Percentiles rank a stretch among this genome's conserved stretches.
Conservation (phyloP, 768 basidiomycete species). For the Leccinum imitatum region DNA sequence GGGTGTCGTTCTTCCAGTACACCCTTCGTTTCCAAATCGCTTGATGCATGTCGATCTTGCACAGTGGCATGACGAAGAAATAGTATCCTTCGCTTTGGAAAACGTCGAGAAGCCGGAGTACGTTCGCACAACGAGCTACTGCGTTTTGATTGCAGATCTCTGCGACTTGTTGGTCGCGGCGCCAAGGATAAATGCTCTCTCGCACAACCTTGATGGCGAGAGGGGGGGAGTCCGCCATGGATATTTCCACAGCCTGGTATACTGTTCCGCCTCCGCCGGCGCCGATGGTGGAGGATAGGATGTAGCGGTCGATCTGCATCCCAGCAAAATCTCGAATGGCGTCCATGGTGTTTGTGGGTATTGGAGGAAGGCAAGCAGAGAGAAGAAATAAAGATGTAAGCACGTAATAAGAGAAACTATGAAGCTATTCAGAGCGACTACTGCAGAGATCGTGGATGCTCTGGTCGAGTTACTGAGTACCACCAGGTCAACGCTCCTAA, state of each 20-base stretch:
- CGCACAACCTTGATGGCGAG: too few relatives aligned
- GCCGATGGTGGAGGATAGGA: slow-evolving; percentile 63
- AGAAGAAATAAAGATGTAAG: background rate
- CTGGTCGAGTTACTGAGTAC: too few relatives aligned
- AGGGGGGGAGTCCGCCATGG: slow-evolving; percentile 20
- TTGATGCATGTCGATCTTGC: too few relatives aligned
- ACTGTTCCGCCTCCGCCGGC: slow-evolving; percentile 77
- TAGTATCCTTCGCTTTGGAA: slow-evolving; percentile 43
- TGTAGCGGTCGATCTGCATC: slow-evolving; percentile 54
- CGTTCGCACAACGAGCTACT: slow-evolving; percentile 46
- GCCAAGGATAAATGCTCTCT: slow-evolving; percentile 9
- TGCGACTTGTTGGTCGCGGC: slow-evolving; percentile 59
- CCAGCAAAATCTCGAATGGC: slow-evolving; percentile 44
- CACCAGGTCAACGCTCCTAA: too few relatives aligned
- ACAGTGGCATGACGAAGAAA: too few relatives aligned
- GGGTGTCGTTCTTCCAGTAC: too few relatives aligned
- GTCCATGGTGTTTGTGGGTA: too few relatives aligned
- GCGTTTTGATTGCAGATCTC: slow-evolving; percentile 59
- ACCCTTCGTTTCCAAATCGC: too few relatives aligned
- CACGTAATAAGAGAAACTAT: too few relatives aligned
- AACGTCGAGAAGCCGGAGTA: slow-evolving; percentile 65
- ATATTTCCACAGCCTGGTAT: slow-evolving; percentile 64
- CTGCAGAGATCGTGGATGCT: too few relatives aligned
- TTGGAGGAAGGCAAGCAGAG: background rate
- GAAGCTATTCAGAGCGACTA: too few relatives aligned